Evolutionary conservation across 2,329 filamentous ascomycete genomes (phyloP), one percentile per base, ranked within the genome.

Genomic region (Pezicula radicicola): DNA sequence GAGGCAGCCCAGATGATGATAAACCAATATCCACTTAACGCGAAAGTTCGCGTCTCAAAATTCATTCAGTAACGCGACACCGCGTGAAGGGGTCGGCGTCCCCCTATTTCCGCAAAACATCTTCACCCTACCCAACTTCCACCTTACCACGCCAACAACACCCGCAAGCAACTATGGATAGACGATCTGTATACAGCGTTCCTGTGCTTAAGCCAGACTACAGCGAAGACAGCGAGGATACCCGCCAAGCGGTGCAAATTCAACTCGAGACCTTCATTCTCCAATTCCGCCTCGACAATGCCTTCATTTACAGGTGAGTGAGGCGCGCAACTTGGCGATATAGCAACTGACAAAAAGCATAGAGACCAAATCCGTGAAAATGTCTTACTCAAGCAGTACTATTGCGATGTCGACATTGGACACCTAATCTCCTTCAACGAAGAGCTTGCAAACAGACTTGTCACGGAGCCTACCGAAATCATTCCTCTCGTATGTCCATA

Each of bases 331-430:
- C 43, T 44, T 28, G 18, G 30, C 37, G 28, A 48, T 35, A 50
- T 41, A 36, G n/a, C 12, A 19, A 36, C 68, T 76, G 54, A 76
- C 42, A 3, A 2, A 19, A 35, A 2, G 35, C 15, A 25, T 62
- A 95, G 94, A 81, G 93, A 97, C 65, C 94, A 97, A 72, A 83
- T 99, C 53, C 85, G 90, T 63, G 91, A 97, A 68, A 99, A 99
- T 74, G 91, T 94, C 7, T 81, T 97, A 1, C 79, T 96, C 40
- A 94, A 96, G 69, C 91, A 92, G 63, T 97, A 91, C 74, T 97
- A 87, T 71, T 97, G 94, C 75, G 93, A 99, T 69, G 83, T 99
- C 67, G 92, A 99, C 69, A 90, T 99, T 62, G 90, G 89, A 56
- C 93, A 99, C 69, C 76, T 99, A 53, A 97, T 97, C 69, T 94